phyloP scores from a whole-genome alignment of 176 grass and related monocot species.

The Eragrostis nindensis region DNA sequence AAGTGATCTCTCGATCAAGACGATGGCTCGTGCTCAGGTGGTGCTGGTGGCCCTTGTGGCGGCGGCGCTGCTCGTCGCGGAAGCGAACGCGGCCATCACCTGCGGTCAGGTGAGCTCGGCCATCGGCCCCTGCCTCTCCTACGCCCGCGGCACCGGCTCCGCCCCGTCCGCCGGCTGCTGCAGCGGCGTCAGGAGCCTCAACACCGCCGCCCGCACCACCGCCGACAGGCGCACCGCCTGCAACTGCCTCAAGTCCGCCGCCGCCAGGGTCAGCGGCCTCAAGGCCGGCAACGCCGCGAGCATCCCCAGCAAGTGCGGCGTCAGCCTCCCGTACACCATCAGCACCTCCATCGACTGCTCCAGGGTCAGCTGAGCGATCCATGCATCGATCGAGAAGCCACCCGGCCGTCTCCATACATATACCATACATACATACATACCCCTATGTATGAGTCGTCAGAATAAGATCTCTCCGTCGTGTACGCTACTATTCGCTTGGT shows the following conservation, averaged over 20 bases:
- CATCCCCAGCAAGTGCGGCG: conserved; percentile 49
- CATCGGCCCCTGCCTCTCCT: conserved; percentile 29
- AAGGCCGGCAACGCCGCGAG: conserved; percentile 27
- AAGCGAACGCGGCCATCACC: background rate
- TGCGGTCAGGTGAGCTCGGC: conserved; percentile 32
- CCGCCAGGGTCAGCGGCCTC: conserved; percentile 20
- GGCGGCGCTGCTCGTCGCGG: background rate
- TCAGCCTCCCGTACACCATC: conserved; percentile 51
- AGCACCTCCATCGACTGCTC: conserved; percentile 41
- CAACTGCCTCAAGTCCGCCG: conserved; percentile 43
- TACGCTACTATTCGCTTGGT: background rate
- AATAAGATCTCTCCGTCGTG: background rate
- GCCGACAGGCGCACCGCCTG: conserved; percentile 41
- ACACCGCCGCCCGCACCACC: background rate
- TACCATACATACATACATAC: too few species aligned
- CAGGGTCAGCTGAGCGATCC: background rate
- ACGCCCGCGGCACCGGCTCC: conserved; percentile 7
- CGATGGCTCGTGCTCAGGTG: conserved; percentile 9
- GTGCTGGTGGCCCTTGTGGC: conserved; percentile 8
- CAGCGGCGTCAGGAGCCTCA: conserved; percentile 43
- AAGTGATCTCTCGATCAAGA: too few species aligned
- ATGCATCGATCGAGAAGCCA: too few species aligned
- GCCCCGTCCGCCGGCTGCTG: background rate
- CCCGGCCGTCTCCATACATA: too few species aligned
- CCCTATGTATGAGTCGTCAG: background rate